Conservation (phyloP, 2,329 filamentous ascomycete genomes). For the Calonectria pteridis region DNA sequence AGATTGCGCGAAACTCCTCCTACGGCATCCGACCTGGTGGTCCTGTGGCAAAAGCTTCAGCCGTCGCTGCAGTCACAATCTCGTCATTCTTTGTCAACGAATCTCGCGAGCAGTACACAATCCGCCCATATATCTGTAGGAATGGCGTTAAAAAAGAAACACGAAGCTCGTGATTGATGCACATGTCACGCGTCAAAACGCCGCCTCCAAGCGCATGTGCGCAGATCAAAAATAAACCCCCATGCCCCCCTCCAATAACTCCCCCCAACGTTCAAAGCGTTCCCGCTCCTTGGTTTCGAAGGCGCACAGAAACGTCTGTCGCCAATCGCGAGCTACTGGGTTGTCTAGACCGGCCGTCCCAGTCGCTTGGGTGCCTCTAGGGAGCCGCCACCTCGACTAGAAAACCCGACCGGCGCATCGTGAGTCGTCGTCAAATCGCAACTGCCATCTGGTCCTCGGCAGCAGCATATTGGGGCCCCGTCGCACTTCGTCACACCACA, state of each 20-base stretch:
- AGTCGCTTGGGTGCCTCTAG: background rate
- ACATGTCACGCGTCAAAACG: background rate
- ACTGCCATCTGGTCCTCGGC: background rate
- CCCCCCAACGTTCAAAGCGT: background rate
- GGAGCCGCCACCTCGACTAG: background rate
- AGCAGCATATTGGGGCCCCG: background rate
- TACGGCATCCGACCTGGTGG: background rate
- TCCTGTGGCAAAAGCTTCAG: background rate
- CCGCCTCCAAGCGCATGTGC: background rate
- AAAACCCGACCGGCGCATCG: background rate
- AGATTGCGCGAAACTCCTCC: background rate
- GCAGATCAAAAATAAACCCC: background rate
- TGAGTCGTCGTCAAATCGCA: background rate
- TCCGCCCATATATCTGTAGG: background rate
- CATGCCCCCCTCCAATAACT: background rate
- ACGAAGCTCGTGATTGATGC: background rate
- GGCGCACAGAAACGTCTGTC: background rate
- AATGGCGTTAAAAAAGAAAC: background rate
- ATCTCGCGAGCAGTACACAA: background rate
- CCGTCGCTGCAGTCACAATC: too few relatives aligned
- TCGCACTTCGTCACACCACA: background rate
- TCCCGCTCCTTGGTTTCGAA: background rate
- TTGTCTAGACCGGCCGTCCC: background rate
- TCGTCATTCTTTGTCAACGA: background rate
- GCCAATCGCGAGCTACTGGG: background rate